Percentiles rank a stretch among this genome's conserved stretches.
Evolutionary conservation across 768 basidiomycete genomes (phyloP).

Genomic region (Amanita polypyramis): DNA sequence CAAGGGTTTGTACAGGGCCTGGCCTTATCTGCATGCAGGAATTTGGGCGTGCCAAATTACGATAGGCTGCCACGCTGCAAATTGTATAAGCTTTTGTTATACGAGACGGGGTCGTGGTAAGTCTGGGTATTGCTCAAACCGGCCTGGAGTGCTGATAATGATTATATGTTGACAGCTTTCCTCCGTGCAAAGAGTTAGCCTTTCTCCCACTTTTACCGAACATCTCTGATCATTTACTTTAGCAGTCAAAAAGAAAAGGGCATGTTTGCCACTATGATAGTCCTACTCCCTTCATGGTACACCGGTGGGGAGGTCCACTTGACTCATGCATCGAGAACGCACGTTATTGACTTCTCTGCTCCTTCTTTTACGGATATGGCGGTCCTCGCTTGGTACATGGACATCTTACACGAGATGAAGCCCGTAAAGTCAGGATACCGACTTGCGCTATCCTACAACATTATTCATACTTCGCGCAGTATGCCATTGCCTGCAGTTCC

Average conservation of each 20-base stretch:
- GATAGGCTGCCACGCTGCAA: conserved; percentile 14
- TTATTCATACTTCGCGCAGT: conserved; percentile 20
- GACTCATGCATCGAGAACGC: conserved; percentile 15
- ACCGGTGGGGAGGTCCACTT: conserved; percentile 26
- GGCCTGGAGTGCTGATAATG: not conserved
- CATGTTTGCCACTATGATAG: conserved; percentile 31
- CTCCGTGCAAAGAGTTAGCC: conserved; percentile 20
- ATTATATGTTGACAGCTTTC: conserved; percentile 15
- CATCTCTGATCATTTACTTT: not conserved
- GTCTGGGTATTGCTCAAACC: not conserved
- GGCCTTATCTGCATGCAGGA: conserved; percentile 13
- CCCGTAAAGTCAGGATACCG: conserved; percentile 27
- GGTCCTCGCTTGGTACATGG: conserved; percentile 31
- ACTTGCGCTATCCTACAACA: conserved; percentile 29
- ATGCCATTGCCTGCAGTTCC: conserved; percentile 11
- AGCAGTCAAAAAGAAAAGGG: conserved; percentile 23
- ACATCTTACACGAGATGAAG: conserved; percentile 27
- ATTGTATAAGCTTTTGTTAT: conserved; percentile 26
- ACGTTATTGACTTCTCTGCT: conserved; percentile 18
- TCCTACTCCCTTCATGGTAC: conserved; percentile 28
- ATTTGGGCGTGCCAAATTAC: conserved; percentile 15
- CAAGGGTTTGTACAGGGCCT: not conserved
- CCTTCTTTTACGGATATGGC: conserved; percentile 17
- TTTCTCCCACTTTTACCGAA: not conserved
- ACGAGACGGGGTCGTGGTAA: conserved; percentile 28